Conservation (phyloP, 306 rosid genomes). For the Citrullus colocynthis region DNA sequence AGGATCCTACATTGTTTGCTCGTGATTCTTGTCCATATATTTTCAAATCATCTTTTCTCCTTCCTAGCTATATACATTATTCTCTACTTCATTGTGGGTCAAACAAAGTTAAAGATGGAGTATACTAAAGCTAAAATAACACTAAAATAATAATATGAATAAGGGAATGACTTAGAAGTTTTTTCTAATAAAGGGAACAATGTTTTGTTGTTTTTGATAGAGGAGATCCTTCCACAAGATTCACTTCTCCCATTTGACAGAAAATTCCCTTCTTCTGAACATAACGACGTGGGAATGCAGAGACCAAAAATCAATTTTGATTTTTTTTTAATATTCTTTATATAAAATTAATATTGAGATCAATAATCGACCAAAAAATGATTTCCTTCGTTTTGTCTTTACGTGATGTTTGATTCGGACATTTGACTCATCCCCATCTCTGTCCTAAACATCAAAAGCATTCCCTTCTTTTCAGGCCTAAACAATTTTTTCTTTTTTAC, state of each 20-base stretch:
- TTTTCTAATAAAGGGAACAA: neutral
- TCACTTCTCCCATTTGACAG: neutral
- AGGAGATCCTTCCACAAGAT: neutral
- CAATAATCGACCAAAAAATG: neutral
- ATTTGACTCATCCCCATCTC: neutral
- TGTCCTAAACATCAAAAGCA: neutral
- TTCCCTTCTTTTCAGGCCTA: neutral
- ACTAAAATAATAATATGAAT: too few relatives aligned
- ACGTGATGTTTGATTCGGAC: neutral
- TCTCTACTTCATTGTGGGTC: neutral
- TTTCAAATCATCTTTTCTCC: neutral
- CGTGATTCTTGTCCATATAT: neutral
- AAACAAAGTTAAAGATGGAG: neutral
- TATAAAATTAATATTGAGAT: neutral
- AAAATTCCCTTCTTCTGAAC: neutral
- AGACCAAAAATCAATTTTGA: neutral
- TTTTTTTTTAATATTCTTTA: neutral
- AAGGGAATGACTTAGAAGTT: too few relatives aligned
- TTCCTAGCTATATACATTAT: neutral
- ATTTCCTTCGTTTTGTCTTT: neutral
- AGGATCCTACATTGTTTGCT: too few relatives aligned
- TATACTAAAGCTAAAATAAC: neutral
- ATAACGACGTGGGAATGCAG: neutral
- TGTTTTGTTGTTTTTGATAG: neutral
- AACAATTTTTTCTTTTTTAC: neutral